These are phyloP conservation scores for Microbotryum scabiosae DNA, from an alignment of 1,284 basidiomycete genomes.

Conservation along the genomic window DNA sequence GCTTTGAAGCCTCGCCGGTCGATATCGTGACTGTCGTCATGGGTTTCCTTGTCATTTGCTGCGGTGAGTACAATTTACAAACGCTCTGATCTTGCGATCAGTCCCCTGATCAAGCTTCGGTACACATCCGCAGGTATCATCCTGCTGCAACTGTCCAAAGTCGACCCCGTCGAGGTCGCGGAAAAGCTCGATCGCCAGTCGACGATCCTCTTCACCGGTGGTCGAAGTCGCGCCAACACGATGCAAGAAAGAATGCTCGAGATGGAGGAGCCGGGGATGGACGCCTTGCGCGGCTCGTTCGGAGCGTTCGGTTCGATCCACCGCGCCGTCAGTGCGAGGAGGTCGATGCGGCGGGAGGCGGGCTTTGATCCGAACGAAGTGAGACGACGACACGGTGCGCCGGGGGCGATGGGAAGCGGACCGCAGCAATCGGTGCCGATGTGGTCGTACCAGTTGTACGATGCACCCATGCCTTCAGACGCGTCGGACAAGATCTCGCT, in stretches of 20 bases:
- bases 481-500: slow-evolving; percentile 30
- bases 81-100: not conserved
- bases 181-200: slow-evolving; percentile 63
- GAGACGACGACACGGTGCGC: slow-evolving; percentile 16
- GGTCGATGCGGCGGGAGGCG: slow-evolving; percentile 9
- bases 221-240: slow-evolving; percentile 58
- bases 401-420: slow-evolving; percentile 21
- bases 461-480: slow-evolving; percentile 53
- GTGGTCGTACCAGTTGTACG: slow-evolving; percentile 68
- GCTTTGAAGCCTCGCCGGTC: slow-evolving; percentile 62
- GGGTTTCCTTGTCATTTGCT: slow-evolving; percentile 70
- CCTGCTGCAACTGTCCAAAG: slow-evolving; percentile 91
- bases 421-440: slow-evolving; percentile 39
- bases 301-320: slow-evolving; percentile 82
- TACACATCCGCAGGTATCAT: slow-evolving; percentile 50
- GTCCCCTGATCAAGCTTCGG: slow-evolving; percentile 48
- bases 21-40: slow-evolving; percentile 81
- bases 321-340: slow-evolving; percentile 50
- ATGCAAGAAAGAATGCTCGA: slow-evolving; percentile 42
- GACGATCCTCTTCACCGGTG: slow-evolving; percentile 59
- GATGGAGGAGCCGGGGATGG: slow-evolving; percentile 72
- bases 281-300: slow-evolving; percentile 78
- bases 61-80: slow-evolving; percentile 3
- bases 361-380: slow-evolving; percentile 1
- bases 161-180: slow-evolving; percentile 65